A percentile compares a stretch with the other conserved stretches of the same genome.
Evolutionary conservation across 306 rosid species (phyloP).

Genomic region (Dalbergia cultrata): DNA sequence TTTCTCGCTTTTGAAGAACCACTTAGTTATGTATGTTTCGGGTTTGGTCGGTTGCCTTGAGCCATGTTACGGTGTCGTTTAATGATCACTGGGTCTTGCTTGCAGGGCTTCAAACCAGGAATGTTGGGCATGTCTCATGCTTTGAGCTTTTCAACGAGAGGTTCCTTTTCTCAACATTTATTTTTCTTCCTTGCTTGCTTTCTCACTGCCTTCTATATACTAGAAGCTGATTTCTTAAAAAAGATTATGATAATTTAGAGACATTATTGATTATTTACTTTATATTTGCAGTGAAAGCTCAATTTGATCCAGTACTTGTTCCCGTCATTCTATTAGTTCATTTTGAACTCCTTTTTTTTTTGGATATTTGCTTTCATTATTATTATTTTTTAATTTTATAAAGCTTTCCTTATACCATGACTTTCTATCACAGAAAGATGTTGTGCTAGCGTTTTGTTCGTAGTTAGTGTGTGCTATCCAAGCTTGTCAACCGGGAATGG

Average conservation of each 20-base stretch:
- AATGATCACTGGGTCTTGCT: conserved; percentile 11
- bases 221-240: not conserved
- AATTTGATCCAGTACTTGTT: not conserved
- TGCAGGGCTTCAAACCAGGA: conserved; percentile 68
- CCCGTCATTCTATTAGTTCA: no score
- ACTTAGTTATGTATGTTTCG: not conserved
- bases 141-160: conserved; percentile 74
- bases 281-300: not conserved
- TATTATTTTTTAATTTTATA: no score
- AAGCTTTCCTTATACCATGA: no score
- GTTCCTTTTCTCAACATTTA: conserved; percentile 37
- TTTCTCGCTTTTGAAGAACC: conserved; percentile 18
- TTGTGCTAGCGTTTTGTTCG: no score
- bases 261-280: not conserved
- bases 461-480: no score
- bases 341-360: no score
- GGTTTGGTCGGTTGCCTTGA: not conserved
- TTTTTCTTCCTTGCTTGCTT: not conserved
- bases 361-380: no score
- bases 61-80: not conserved
- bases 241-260: not conserved
- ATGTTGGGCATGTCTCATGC: conserved; percentile 60
- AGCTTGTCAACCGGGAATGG: no score
- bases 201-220: not conserved
- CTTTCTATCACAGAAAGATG: no score